phyloP scores from a whole-genome alignment of 2,329 filamentous ascomycete species.

The Beauveria sp. region DNA sequence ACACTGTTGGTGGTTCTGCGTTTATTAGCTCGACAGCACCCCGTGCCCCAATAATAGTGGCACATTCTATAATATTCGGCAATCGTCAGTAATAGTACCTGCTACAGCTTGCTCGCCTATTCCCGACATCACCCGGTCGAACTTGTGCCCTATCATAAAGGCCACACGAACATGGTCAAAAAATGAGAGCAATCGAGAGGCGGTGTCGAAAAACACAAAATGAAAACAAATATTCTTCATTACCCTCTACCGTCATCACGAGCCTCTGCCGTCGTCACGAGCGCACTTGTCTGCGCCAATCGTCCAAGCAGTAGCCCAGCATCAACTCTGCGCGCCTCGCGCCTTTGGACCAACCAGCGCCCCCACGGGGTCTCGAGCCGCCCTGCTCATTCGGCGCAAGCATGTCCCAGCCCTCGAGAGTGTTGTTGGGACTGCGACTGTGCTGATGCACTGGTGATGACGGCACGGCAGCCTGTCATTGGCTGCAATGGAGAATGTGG shows the following conservation, averaged over 20 bases:
- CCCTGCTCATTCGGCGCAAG: neutral
- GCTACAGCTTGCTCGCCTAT: neutral
- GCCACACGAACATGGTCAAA: neutral
- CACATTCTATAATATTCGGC: neutral
- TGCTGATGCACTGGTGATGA: neutral
- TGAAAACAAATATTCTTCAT: no score
- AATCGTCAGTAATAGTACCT: neutral
- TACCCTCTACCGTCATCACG: no score
- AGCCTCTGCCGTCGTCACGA: neutral
- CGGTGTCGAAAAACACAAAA: neutral
- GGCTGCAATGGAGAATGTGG: conserved; percentile 16
- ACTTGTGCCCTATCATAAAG: neutral
- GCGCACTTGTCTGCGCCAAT: neutral
- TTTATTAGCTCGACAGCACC: neutral
- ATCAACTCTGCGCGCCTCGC: neutral
- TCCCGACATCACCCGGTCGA: neutral
- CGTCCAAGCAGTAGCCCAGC: neutral
- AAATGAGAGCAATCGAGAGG: neutral
- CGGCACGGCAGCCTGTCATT: conserved; percentile 9
- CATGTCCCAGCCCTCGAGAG: neutral
- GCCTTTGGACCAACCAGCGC: neutral
- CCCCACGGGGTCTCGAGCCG: neutral
- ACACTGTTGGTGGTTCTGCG: neutral
- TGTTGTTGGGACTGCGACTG: neutral
- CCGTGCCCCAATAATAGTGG: neutral